phyloP scores from a whole-genome alignment of 2,329 filamentous ascomycete species.

The Sphaceloma murrayae region DNA sequence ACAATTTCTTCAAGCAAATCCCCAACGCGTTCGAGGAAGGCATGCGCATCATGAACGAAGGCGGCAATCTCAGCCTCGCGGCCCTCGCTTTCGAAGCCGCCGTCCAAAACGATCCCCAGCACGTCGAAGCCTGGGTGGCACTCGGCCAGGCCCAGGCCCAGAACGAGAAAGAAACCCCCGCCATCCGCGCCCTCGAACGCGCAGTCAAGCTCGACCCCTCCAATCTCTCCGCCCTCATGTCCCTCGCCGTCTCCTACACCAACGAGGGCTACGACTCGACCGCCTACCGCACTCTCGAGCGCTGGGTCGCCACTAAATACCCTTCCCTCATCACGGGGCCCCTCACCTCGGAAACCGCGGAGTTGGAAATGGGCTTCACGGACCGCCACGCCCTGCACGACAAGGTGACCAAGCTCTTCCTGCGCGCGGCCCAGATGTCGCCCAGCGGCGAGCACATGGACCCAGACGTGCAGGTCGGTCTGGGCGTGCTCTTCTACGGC shows the following conservation, averaged over 20 bases:
- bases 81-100: constrained; percentile 93
- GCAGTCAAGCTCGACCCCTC: constrained; percentile 78
- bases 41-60: constrained; percentile 82
- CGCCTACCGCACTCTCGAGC: constrained; percentile 89
- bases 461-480: constrained; percentile 91
- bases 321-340: constrained; percentile 66
- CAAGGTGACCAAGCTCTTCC: constrained; percentile 83
- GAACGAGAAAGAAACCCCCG: constrained; percentile 95
- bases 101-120: constrained; percentile 76
- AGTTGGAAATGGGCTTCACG: constrained; percentile 74
- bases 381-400: constrained; percentile 84
- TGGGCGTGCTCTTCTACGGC: constrained; percentile 95
- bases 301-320: constrained; percentile 95
- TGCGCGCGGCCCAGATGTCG: constrained; percentile 81
- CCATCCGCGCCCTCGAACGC: constrained; percentile 86
- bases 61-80: constrained; percentile 86
- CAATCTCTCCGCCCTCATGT: constrained; percentile 87
- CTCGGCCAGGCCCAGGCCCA: constrained; percentile 89
- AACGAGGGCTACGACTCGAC: constrained; percentile 98
- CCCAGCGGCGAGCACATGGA: constrained; percentile 94
- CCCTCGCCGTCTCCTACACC: constrained; percentile 89
- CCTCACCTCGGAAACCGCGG: constrained; percentile 59
- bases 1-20: constrained; percentile 77
- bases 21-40: constrained; percentile 87
- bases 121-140: constrained; percentile 88